Base-by-base conservation (phyloP, 148 eudicot genomes). In the Persicaria maculosa region DNA sequence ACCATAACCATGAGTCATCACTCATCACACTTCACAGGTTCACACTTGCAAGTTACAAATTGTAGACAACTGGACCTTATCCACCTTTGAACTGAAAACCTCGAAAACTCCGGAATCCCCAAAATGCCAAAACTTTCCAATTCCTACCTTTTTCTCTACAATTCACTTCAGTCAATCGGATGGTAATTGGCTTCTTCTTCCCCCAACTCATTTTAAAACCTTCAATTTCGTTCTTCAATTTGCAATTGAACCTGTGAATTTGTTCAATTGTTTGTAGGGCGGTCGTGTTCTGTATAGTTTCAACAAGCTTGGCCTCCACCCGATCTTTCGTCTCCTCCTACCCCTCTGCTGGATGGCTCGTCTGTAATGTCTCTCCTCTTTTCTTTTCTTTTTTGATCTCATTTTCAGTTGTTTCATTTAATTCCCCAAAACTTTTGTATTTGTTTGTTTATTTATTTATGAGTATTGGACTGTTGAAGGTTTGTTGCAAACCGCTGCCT, bases 101-200 rank as follows among this genome's bases (percentile, higher is more conserved):
- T 43, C 47, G 70, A 40, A 65, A 43, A 40, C 45, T 65, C n/a
- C 69, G 10, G 1, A 4, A 16, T 62, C 68, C 70, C 70, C 47
- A 19, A 54, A 50, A 88, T 92, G 97, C 43, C 82, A 20, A 72
- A 57, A 46, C 78, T 89, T 4, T 79, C 78, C 43, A 89, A 72
- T 22, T 72, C 80, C 58, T 93, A 91, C 79, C 98, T 92, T 75
- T 78, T 93, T 78, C 68, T 74, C 46, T 93, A 93, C 87, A 93
- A 93, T 75, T 80, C 80, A 16, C 78, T 82, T 77, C 98, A 93
- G 81, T 85, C 92, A 15, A 7, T 84, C 64, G 93, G 91, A 71
- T 93, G 96, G 98, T 93, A 84, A 61, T n/a, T 57, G 52, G 20
- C 31, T 19, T 1, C 62, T 20, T 11, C 12, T 54, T n/a, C 14